Evolutionary conservation across 2,329 filamentous ascomycete genomes (phyloP).

Genomic region (Trichophyton benhamiae): DNA sequence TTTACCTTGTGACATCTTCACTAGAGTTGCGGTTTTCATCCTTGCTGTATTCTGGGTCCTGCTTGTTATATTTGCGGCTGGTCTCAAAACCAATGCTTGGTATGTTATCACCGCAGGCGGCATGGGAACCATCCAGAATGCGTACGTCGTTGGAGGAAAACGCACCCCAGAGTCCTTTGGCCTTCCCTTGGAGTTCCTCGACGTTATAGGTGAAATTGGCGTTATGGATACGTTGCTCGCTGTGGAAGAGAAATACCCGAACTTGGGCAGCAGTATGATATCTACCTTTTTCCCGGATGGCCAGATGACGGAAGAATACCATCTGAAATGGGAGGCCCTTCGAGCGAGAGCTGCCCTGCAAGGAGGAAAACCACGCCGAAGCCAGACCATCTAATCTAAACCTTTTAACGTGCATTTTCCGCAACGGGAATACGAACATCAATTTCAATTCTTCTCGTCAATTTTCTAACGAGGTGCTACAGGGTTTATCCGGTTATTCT

Average conservation of each 20-base stretch:
- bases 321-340: not conserved
- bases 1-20: not conserved
- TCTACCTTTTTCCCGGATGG: slow-evolving; percentile 19
- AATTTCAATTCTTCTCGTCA: not conserved
- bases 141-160: slow-evolving; percentile 23
- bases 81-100: slow-evolving; percentile 29
- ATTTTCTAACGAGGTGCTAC: not conserved
- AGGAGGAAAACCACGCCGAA: not conserved
- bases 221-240: slow-evolving; percentile 20
- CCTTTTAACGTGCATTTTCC: not conserved
- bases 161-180: slow-evolving; percentile 23
- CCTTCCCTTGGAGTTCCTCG: slow-evolving; percentile 17
- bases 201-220: slow-evolving; percentile 16
- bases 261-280: slow-evolving; percentile 18
- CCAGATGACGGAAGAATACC: not conserved
- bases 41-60: slow-evolving; percentile 30
- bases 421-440: not conserved
- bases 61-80: slow-evolving; percentile 31
- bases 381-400: not conserved
- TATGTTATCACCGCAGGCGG: slow-evolving; percentile 31
- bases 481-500: not conserved
- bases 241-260: slow-evolving; percentile 18
- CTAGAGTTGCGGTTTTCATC: slow-evolving; percentile 3
- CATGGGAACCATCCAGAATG: slow-evolving; percentile 33
- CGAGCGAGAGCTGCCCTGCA: not conserved